Evolutionary conservation across 306 rosid species (phyloP), one percentile per base, ranked within the genome.

Genomic region (Styphnolobium japonicum): DNA sequence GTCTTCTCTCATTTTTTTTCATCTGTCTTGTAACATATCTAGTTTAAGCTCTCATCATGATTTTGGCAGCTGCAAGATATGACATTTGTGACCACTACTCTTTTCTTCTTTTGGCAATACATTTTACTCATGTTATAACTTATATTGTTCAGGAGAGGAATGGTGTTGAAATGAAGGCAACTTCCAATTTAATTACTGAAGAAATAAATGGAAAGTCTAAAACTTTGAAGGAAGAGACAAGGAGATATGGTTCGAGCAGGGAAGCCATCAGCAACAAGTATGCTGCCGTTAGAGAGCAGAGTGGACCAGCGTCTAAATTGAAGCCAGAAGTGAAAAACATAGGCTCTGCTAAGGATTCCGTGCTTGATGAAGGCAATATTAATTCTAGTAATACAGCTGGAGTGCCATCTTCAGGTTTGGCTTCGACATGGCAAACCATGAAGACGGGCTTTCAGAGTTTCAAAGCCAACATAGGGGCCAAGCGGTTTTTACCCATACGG

Each of bases 201-300:
- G 80, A 78, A 55, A 72, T 23, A 42, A 79, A 57, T 33, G 91
- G 89, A 75, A 78, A 62, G 16, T 84, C 90, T 1, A 73, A 43
- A 49, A 51, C 52, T 34, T 73, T 29, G 39, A 88, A 82, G 52
- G 93, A 89, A 62, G 98, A 88, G 57, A 75, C 85, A 23, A 87
- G 91, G 67, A 87, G 84, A 83, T 83, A 89, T 74, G 81, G 92
- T 74, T 88, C 90, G 10, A 89, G 89, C 86, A 85, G 86, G 85
- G 97, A 94, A 87, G 97, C 88, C 71, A 92, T 92, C 58, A 82
- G 88, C 83, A 89, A 79, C 89, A 94, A 94, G 86, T 94, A 92
- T 80, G 89, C 97, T 34, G 92, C 83, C 56, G 69, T 88, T 12
- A 89, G 95, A 90, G 97, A 85, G 80, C 92, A 89, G 75, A 87